Evolutionary conservation across 2,329 filamentous ascomycete genomes (phyloP).

Genomic region (Aspergillus novofumigatus): DNA sequence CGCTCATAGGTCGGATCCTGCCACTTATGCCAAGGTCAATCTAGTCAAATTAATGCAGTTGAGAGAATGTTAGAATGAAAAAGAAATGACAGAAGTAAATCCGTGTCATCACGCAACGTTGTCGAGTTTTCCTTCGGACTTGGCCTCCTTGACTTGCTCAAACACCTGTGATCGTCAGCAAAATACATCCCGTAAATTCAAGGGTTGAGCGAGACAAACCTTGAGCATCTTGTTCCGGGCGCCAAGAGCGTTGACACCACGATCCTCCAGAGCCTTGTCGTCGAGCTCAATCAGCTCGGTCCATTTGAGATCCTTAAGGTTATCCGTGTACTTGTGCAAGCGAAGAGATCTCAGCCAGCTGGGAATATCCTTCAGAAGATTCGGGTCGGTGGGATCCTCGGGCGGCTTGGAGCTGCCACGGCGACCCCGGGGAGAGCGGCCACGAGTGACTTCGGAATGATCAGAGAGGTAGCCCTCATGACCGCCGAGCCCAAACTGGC

Average conservation of each 20-base stretch:
- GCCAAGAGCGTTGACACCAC: conserved; percentile 90
- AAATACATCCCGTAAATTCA: not conserved
- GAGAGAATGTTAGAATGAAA: conserved; percentile 23
- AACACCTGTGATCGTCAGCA: conserved; percentile 61
- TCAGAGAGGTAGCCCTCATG: conserved; percentile 90
- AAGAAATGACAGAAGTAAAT: conserved; percentile 9
- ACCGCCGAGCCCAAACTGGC: conserved; percentile 64
- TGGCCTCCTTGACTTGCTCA: conserved; percentile 86
- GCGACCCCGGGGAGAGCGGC: conserved; percentile 85
- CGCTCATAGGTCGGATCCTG: conserved; percentile 21
- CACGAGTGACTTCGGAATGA: conserved; percentile 84
- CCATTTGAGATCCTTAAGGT: conserved; percentile 97
- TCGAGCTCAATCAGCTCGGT: conserved; percentile 86
- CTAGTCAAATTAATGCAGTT: conserved; percentile 25
- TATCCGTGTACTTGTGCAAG: conserved; percentile 98
- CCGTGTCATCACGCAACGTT: conserved; percentile 24
- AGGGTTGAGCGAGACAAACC: conserved; percentile 45
- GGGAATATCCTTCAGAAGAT: conserved; percentile 88
- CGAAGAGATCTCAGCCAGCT: conserved; percentile 92
- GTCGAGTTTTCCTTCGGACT: conserved; percentile 65
- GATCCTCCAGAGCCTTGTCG: conserved; percentile 86
- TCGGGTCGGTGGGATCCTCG: conserved; percentile 91
- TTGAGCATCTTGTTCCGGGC: conserved; percentile 97
- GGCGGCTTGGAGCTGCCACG: conserved; percentile 95
- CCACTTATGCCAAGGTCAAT: conserved; percentile 21